Evolutionary conservation across 2,329 filamentous ascomycete genomes (phyloP).

Genomic region (Xylaria sp.): DNA sequence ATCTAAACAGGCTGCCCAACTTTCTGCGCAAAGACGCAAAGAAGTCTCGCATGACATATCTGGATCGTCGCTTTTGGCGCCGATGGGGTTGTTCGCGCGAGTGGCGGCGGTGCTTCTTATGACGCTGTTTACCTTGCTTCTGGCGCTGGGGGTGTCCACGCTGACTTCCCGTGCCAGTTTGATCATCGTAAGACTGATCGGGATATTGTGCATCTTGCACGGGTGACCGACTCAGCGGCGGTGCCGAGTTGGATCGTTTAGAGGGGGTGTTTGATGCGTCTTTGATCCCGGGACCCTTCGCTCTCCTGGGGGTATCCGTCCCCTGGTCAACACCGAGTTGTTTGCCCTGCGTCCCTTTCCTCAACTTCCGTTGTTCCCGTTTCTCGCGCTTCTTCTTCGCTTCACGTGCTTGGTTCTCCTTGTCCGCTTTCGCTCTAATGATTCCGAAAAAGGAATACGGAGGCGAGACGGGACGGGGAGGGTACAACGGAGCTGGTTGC

Average conservation of each 20-base stretch:
- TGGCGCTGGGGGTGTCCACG: background rate
- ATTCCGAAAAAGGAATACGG: slow-evolving; percentile 28
- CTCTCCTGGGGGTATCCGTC: background rate
- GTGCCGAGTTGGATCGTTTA: slow-evolving; percentile 15
- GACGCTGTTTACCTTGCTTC: slow-evolving; percentile 15
- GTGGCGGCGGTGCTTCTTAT: slow-evolving; percentile 32
- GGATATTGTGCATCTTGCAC: background rate
- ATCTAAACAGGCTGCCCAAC: slow-evolving; percentile 23
- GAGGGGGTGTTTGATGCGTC: background rate
- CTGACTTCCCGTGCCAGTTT: slow-evolving; percentile 7
- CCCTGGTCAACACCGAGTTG: background rate
- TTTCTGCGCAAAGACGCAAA: slow-evolving; percentile 32
- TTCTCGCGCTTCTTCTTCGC: slow-evolving; percentile 14
- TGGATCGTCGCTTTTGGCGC: slow-evolving; percentile 25
- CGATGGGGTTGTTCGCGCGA: slow-evolving; percentile 24
- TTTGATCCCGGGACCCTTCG: background rate
- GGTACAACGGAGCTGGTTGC: slow-evolving; percentile 9
- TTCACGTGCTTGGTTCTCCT: slow-evolving; percentile 16
- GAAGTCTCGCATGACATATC: slow-evolving; percentile 26
- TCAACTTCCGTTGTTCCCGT: slow-evolving; percentile 1
- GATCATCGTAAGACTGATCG: background rate
- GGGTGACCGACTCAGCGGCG: slow-evolving; percentile 6
- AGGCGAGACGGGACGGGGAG: slow-evolving; percentile 4
- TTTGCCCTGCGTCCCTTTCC: background rate
- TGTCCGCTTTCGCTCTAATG: slow-evolving; percentile 19